Base-by-base conservation (phyloP, 768 basidiomycete genomes). In the Mrakia frigida region DNA sequence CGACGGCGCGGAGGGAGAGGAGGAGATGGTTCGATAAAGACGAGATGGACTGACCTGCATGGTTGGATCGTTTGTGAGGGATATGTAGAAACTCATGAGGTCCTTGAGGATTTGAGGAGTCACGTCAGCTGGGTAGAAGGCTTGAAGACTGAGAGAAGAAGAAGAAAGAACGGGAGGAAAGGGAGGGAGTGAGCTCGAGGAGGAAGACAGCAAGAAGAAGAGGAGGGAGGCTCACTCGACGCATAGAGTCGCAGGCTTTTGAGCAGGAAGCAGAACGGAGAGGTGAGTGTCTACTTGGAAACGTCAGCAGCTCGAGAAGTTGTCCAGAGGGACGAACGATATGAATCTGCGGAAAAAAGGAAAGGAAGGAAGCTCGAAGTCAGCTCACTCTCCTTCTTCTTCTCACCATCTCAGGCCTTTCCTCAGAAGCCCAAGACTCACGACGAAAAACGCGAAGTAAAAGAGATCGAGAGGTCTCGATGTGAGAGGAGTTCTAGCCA, bases 361-460 rank as follows among this genome's bases (percentile, higher is more conserved):
- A 11, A 53, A 63, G 37, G 23, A 53, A 23, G 41, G 28, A 39
- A 23, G 16, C 52, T 37, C n/a, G 37, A 21, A 37, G 65, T 68
- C 37, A 68, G 65, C 65, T 68, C 65, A 23, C 35, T 7, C 28
- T 14, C 25, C 60, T 13, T 33, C 39, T 63, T 41, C 25, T 46
- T 33, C 53, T 18, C 2, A 7, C 41, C 16, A 21, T 16, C 23
- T 10, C n/a, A n/a, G 28, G 13, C n/a, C 14, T 35, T 31, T n/a
- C 1, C 23, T 9, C 37, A 18, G 46, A 6, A 10, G 46, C 6
- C n/a, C 18, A 25, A 33, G 50, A 63, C 77, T 65, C n/a, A 78
- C 72, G 63, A 89, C 79, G 79, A 92, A 92, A 84, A 91, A 93
- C 0, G 80, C 70, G 77, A 91, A 90, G 81, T 92, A 93, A 3